Evolutionary conservation across 805 yeast species (phyloP).

Genomic region (Candida rishiriensis): DNA sequence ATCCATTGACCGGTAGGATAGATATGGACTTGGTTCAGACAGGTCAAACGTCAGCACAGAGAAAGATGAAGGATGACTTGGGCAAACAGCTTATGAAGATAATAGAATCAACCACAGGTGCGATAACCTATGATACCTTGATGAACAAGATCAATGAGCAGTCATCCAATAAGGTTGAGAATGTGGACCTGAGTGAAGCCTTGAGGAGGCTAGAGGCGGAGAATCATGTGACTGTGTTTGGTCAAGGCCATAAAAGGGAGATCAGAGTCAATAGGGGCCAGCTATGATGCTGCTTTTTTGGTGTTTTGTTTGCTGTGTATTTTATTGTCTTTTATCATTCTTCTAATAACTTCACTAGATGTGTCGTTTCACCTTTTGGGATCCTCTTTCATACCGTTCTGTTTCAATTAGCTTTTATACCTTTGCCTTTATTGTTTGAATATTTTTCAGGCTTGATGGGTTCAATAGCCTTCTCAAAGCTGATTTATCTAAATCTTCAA

Average conservation of each 20-base stretch:
- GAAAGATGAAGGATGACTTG: slow-evolving; percentile 71
- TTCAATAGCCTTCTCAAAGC: no score
- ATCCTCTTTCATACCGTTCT: no score
- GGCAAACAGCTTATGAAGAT: slow-evolving; percentile 53
- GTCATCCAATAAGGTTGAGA: slow-evolving; percentile 60
- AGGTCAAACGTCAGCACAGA: slow-evolving; percentile 85
- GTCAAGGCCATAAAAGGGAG: slow-evolving; percentile 67
- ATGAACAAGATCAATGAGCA: slow-evolving; percentile 62
- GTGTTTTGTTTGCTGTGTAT: no score
- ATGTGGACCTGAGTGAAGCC: slow-evolving; percentile 63
- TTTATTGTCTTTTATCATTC: no score
- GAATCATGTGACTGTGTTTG: slow-evolving; percentile 61
- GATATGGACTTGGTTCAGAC: slow-evolving; percentile 98
- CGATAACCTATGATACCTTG: slow-evolving; percentile 56
- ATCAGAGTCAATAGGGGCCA: slow-evolving; percentile 30
- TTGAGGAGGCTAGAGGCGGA: slow-evolving; percentile 67
- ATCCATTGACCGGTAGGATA: slow-evolving; percentile 92
- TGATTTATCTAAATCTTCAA: no score
- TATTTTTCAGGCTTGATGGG: no score
- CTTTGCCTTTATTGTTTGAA: no score
- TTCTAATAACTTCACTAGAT: no score
- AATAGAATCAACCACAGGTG: slow-evolving; percentile 45
- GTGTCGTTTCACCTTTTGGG: no score
- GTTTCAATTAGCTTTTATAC: no score
- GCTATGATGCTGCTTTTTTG: no score